A percentile compares a stretch with the other conserved stretches of the same genome.
These are phyloP conservation scores for Pulveroboletus sp. DNA, from an alignment of 1,284 basidiomycete genomes.

Conservation along the genomic window DNA sequence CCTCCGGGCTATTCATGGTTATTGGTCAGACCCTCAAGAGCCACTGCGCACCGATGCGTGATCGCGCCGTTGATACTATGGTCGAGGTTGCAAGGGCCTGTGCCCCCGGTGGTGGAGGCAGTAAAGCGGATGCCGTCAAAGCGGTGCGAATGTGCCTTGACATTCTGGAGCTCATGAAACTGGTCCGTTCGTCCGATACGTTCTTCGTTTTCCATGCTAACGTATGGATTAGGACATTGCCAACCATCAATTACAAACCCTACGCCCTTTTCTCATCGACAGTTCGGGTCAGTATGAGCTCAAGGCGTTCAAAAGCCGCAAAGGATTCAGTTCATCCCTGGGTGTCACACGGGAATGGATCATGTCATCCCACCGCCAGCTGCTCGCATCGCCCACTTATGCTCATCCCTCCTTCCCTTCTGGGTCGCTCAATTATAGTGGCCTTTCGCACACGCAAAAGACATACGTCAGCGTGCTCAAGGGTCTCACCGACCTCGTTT, in stretches of 20 bases:
- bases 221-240: constrained; percentile 76
- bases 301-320: constrained; percentile 69
- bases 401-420: constrained; percentile 45
- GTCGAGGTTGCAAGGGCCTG: constrained; percentile 66
- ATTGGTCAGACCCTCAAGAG: constrained; percentile 84
- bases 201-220: constrained; percentile 17
- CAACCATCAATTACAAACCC: constrained; percentile 89
- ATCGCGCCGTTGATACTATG: constrained; percentile 83
- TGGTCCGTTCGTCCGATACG: constrained; percentile 54
- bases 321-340: constrained; percentile 51
- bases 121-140: constrained; percentile 65
- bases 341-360: constrained; percentile 69
- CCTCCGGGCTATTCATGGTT: constrained; percentile 75
- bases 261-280: constrained; percentile 82
- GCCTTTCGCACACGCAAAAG: constrained; percentile 53
- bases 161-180: constrained; percentile 92
- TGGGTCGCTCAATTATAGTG: constrained; percentile 42
- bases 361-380: constrained; percentile 42
- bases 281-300: constrained; percentile 83
- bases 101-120: constrained; percentile 53
- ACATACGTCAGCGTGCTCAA: constrained; percentile 59
- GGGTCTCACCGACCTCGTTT: constrained; percentile 72
- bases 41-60: constrained; percentile 93
- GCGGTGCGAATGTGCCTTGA: constrained; percentile 87
- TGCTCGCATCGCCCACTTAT: constrained; percentile 42